These are phyloP conservation scores for Diaporthe humulicola DNA, from an alignment of 2,329 filamentous ascomycete species.

Conservation along the genomic window DNA sequence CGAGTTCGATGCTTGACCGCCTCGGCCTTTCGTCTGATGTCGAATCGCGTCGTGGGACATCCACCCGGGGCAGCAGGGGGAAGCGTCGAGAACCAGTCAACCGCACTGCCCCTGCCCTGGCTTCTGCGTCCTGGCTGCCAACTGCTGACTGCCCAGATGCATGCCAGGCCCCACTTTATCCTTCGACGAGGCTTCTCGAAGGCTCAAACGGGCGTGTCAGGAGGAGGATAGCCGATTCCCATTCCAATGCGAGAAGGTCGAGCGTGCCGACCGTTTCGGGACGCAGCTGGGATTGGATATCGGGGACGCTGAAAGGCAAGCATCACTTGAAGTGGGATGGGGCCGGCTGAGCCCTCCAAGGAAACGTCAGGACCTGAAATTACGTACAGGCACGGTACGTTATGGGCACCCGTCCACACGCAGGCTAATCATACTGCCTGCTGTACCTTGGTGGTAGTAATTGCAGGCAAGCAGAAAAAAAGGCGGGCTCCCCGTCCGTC, in stretches of 20 bases:
- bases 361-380: conserved; percentile 3
- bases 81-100: conserved; percentile 25
- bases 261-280: conserved; percentile 18
- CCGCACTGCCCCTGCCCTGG: conserved; percentile 20
- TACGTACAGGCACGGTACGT: conserved; percentile 18
- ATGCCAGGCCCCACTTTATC: conserved; percentile 21
- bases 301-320: neutral
- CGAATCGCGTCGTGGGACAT: conserved; percentile 31
- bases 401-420: conserved; percentile 4
- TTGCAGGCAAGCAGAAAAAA: neutral
- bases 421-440: conserved; percentile 3
- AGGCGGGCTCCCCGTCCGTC: conserved; percentile 25
- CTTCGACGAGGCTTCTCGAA: conserved; percentile 35
- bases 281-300: neutral
- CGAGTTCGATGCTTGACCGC: conserved; percentile 30
- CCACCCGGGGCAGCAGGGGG: conserved; percentile 23
- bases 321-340: conserved; percentile 7
- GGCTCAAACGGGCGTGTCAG: conserved; percentile 23
- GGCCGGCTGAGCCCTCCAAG: conserved; percentile 5
- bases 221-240: neutral
- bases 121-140: neutral
- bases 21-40: conserved; percentile 25
- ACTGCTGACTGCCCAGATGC: neutral
- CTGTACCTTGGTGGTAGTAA: conserved; percentile 9
- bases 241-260: conserved; percentile 13